These are phyloP conservation scores for Xylaria sp. DNA, from an alignment of 2,329 filamentous ascomycete species.

Conservation along the genomic window DNA sequence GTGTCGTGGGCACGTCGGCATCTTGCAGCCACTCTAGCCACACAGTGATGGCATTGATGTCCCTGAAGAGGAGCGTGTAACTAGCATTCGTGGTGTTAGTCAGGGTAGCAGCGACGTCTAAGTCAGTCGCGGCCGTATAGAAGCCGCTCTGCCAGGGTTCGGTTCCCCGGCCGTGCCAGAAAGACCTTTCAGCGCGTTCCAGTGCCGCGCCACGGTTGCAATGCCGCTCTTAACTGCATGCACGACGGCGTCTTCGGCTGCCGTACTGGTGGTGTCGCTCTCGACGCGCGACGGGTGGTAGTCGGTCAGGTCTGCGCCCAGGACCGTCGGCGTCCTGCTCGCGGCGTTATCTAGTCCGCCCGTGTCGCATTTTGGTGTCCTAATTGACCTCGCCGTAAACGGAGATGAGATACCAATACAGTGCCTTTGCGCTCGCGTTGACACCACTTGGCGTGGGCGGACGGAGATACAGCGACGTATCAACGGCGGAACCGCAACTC, in stretches of 20 bases:
- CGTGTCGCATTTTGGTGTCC: slow-evolving; percentile 1
- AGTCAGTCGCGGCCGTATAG: slow-evolving; percentile 5
- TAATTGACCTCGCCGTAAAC: not conserved
- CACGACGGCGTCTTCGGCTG: slow-evolving; percentile 6
- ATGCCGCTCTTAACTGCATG: slow-evolving; percentile 7
- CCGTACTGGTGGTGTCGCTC: not conserved
- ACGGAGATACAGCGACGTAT: slow-evolving; percentile 7
- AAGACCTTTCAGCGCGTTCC: slow-evolving; percentile 2
- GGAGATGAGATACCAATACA: slow-evolving; percentile 1
- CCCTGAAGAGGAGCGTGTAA: slow-evolving; percentile 3
- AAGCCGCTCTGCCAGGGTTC: slow-evolving; percentile 7
- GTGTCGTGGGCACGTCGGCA: slow-evolving; percentile 2
- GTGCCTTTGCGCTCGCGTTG: not conserved
- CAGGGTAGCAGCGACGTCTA: not conserved
- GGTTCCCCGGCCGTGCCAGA: slow-evolving; percentile 1
- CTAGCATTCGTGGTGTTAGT: slow-evolving; percentile 3
- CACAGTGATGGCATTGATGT: slow-evolving; percentile 6
- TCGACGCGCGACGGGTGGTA: slow-evolving; percentile 15
- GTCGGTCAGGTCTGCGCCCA: slow-evolving; percentile 4
- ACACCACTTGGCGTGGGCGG: not conserved
- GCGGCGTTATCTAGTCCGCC: not conserved
- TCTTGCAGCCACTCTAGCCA: slow-evolving; percentile 1
- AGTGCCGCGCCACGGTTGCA: slow-evolving; percentile 6
- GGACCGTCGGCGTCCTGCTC: slow-evolving; percentile 1
- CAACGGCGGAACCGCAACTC: not conserved